These are phyloP conservation scores for Candida sonorensis DNA, from an alignment of 805 yeast species.

Conservation along the genomic window DNA sequence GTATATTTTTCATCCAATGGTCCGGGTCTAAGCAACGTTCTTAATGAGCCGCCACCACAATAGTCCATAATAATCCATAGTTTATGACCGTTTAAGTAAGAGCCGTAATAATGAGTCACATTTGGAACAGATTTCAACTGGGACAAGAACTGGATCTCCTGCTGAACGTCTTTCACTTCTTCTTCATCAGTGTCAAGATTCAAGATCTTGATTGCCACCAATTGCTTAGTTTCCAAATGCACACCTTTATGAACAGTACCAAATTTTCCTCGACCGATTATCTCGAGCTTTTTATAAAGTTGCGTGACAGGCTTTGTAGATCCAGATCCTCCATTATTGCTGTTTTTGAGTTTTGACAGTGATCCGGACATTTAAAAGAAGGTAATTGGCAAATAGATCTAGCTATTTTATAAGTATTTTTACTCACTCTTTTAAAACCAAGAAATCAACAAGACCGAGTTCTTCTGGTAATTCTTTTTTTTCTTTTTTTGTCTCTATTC, in stretches of 20 bases:
- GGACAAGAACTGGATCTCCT: constrained; percentile 80
- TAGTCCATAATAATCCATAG: constrained; percentile 97
- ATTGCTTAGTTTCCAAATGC: constrained; percentile 59
- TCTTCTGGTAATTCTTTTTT: too few species aligned
- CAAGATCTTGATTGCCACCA: constrained; percentile 88
- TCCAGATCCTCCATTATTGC: too few species aligned
- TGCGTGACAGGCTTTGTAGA: constrained; percentile 14
- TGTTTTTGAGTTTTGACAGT: too few species aligned
- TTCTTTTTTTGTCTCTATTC: too few species aligned
- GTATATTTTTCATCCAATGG: constrained; percentile 77
- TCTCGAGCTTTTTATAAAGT: constrained; percentile 74
- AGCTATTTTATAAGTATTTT: too few species aligned
- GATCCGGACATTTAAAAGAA: neutral
- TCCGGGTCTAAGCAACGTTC: constrained; percentile 84
- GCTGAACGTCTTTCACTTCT: constrained; percentile 91
- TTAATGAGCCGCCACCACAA: constrained; percentile 92
- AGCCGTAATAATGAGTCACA: constrained; percentile 87
- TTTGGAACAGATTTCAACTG: constrained; percentile 83
- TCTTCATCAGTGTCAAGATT: constrained; percentile 90
- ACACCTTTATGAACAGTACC: constrained; percentile 93
- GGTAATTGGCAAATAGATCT: too few species aligned
- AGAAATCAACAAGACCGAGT: too few species aligned
- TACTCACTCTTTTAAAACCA: too few species aligned
- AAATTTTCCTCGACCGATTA: constrained; percentile 93
- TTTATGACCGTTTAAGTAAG: constrained; percentile 80